Evolutionary conservation across 2,329 filamentous ascomycete genomes (phyloP).

Genomic region (Periconia sp.): DNA sequence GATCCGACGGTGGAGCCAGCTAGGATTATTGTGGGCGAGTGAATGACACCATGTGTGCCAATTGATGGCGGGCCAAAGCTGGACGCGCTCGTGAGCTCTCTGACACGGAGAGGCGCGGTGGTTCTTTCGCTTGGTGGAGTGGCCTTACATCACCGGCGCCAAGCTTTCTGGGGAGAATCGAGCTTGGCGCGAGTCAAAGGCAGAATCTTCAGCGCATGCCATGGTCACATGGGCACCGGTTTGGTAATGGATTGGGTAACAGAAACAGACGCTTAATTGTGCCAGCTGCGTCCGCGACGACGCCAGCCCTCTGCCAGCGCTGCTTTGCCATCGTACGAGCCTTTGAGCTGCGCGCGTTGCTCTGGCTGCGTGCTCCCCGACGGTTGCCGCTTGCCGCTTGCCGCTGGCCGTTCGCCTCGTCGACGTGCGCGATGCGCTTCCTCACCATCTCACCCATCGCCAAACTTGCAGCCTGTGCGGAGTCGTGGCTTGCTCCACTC

Average conservation of each 20-base stretch:
- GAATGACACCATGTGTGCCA: constrained; percentile 29
- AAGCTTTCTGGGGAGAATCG: constrained; percentile 4
- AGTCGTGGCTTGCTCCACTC: constrained; percentile 25
- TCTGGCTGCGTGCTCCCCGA: constrained; percentile 6
- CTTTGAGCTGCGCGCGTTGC: not conserved
- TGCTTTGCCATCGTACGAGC: not conserved
- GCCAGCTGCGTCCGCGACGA: no score
- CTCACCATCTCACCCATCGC: constrained; percentile 18
- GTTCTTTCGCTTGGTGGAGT: constrained; percentile 16
- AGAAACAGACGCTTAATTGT: not conserved
- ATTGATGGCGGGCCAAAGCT: constrained; percentile 10
- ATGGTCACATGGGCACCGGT: constrained; percentile 4
- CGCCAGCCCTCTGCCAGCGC: not conserved
- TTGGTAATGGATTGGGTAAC: not conserved
- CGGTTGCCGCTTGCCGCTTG: constrained; percentile 22
- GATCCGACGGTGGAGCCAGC: constrained; percentile 29
- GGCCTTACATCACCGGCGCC: constrained; percentile 27
- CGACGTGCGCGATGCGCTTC: not conserved
- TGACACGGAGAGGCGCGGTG: constrained; percentile 24
- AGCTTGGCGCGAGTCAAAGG: not conserved
- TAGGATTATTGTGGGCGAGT: constrained; percentile 24
- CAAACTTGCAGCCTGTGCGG: constrained; percentile 19
- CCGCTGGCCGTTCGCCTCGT: constrained; percentile 10
- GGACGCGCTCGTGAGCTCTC: constrained; percentile 20
- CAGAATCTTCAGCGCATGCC: not conserved